Base-by-base conservation (phyloP, 1,284 basidiomycete genomes). In the Pyrrhoderma noxium region DNA sequence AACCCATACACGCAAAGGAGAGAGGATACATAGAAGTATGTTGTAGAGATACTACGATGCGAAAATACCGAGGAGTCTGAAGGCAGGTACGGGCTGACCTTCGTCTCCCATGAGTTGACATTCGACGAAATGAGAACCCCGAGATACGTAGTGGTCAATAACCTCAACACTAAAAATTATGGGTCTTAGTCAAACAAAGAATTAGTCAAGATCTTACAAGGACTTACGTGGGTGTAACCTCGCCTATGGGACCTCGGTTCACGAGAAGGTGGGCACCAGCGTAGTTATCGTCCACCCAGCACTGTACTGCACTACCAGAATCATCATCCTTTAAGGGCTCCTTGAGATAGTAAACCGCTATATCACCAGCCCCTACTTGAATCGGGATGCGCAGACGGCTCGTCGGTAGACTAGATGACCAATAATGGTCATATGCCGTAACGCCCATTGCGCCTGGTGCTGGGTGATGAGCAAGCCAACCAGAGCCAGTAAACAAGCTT, bases 201-300 rank as follows among this genome's bases (percentile, higher is more conserved):
- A 53, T 56, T 34, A 16, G 38, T 47, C 55, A 35, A 57, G n/a
- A 5, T 7, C 8, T 18, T 8, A 22, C 7, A 40, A 51, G 54
- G 41, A 77, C 84, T 54, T 64, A 86, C 84, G 71, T 67, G 40
- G 83, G 73, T 27, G 67, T 72, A 0, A 74, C 59, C 49, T 74
- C 72, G 2, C 60, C 65, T 4, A 79, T 66, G 47, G 79, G 70
- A 1, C 70, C 81, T 3, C 75, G 75, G 62, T 88, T 89, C 62
- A 77, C 75, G 52, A 88, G 71, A 8, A 75, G 68, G 55, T 76
- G 79, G 45, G 80, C 78, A 31, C 83, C 79, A 9, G 58, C 55
- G 59, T 80, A 73, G 61, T 90, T 90, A 63, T 90, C 85, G 64
- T 89, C 88, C 40, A 92, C 90, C 89, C 89, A 93, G 60, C 90